A percentile compares a stretch with the other conserved stretches of the same genome.
These are phyloP conservation scores for Raphanus hybrid DNA, from an alignment of 441 rosid genomes.

Conservation along the genomic window DNA sequence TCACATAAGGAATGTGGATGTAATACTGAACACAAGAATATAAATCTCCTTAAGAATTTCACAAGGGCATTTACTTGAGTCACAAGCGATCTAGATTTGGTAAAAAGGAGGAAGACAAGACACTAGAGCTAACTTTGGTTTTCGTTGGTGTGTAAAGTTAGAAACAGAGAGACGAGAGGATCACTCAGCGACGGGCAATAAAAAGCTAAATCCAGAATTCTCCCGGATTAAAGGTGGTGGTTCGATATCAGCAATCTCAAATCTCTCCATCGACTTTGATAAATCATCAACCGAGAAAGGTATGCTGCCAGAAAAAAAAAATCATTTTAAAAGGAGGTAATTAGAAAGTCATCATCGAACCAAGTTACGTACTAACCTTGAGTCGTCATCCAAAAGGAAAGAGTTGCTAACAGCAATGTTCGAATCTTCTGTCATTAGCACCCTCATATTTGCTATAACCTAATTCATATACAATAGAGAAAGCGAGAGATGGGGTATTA, in stretches of 20 bases:
- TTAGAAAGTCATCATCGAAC: neutral
- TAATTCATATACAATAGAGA: neutral
- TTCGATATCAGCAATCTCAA: conserved; percentile 16
- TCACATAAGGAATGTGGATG: neutral
- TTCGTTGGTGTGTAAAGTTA: conserved; percentile 26
- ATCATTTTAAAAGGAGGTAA: no score
- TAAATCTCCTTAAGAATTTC: neutral
- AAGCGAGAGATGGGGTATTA: no score
- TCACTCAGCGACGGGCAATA: neutral
- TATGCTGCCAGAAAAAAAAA: neutral
- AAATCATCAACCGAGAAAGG: conserved; percentile 20
- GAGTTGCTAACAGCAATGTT: conserved; percentile 22
- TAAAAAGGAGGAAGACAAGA: neutral
- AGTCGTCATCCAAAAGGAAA: conserved; percentile 13
- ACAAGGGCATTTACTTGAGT: neutral
- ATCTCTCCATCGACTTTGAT: conserved; percentile 11
- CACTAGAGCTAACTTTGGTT: conserved; percentile 21
- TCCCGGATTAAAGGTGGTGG: conserved; percentile 15
- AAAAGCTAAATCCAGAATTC: conserved; percentile 9
- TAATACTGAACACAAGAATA: neutral
- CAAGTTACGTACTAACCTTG: no score
- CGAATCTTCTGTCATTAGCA: conserved; percentile 19
- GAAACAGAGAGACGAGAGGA: neutral
- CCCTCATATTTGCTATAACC: conserved; percentile 15
- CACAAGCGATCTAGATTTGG: conserved; percentile 10